Conservation (phyloP, 2,329 filamentous ascomycete genomes). For the Pseudogymnoascus sp. region DNA sequence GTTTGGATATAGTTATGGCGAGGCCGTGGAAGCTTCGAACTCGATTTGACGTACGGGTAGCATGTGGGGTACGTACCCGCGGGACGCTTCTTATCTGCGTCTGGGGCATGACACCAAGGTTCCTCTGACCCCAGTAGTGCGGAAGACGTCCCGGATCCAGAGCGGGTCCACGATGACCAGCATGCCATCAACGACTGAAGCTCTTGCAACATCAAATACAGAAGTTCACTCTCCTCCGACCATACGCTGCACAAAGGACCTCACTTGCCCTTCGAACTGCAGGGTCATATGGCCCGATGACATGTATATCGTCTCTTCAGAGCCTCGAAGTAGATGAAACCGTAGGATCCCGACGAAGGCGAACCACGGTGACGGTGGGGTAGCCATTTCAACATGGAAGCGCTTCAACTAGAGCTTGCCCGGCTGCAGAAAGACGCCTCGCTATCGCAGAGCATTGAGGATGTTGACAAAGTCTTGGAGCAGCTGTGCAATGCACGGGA, state of each 20-base stretch:
- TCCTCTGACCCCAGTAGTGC: conserved; percentile 8
- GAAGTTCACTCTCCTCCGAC: not conserved
- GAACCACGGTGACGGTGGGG: conserved; percentile 16
- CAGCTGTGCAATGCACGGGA: conserved; percentile 65
- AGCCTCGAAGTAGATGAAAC: not conserved
- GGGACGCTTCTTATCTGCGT: conserved; percentile 3
- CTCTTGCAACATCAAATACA: not conserved
- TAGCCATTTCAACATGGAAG: conserved; percentile 24
- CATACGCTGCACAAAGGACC: not conserved
- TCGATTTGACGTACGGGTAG: conserved; percentile 6
- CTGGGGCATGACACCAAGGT: conserved; percentile 4
- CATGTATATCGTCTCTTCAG: conserved; percentile 4
- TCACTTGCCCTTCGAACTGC: not conserved
- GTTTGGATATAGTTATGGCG: not conserved
- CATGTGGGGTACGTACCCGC: conserved; percentile 6
- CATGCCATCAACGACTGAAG: not conserved
- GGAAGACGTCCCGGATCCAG: conserved; percentile 7
- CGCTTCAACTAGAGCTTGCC: conserved; percentile 24
- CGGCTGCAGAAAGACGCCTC: conserved; percentile 26
- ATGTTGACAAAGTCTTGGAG: conserved; percentile 78
- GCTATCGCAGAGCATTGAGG: conserved; percentile 40
- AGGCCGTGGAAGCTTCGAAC: not conserved
- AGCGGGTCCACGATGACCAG: conserved; percentile 7
- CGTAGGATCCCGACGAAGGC: not conserved
- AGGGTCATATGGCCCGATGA: conserved; percentile 3